These are phyloP conservation scores for Asterionellopsis glacialis DNA, from an alignment of 108 stramenopile species.

Conservation along the genomic window DNA sequence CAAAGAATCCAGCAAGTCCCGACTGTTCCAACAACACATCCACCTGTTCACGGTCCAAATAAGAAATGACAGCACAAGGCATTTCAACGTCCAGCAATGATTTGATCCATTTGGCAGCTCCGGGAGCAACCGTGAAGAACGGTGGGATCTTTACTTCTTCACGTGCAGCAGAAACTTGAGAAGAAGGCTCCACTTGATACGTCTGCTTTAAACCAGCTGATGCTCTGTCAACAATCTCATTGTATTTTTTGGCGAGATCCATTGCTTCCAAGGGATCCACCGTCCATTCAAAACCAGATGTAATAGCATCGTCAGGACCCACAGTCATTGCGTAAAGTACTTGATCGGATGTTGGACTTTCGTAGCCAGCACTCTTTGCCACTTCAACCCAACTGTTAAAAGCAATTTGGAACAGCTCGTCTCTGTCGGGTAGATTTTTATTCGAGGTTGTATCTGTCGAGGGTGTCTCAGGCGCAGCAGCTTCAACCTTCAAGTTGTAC, in stretches of 20 bases:
- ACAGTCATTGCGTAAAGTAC: constrained; percentile 30
- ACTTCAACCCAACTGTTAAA: constrained; percentile 33
- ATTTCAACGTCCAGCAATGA: constrained; percentile 64
- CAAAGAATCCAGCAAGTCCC: constrained; percentile 58
- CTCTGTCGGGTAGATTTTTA: constrained; percentile 3
- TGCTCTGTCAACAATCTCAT: not conserved
- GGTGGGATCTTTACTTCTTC: constrained; percentile 26
- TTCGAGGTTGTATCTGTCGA: constrained; percentile 1
- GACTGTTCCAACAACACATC: constrained; percentile 48
- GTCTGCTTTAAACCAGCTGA: constrained; percentile 4
- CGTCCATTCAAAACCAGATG: constrained; percentile 34
- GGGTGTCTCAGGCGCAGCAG: not conserved
- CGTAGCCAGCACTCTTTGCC: constrained; percentile 20
- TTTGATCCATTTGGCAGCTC: constrained; percentile 53
- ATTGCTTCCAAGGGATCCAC: constrained; percentile 16
- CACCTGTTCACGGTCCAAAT: constrained; percentile 52
- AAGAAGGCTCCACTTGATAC: not conserved
- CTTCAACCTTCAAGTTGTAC: constrained; percentile 4
- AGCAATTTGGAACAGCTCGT: constrained; percentile 23
- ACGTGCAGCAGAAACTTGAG: constrained; percentile 9
- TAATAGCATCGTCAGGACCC: constrained; percentile 28
- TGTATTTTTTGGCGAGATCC: constrained; percentile 24
- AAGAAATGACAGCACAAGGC: constrained; percentile 60
- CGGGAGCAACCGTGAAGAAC: constrained; percentile 24
- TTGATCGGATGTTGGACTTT: constrained; percentile 27